phyloP scores from a whole-genome alignment of 257 asterid species.

The Penstemon barbatus region DNA sequence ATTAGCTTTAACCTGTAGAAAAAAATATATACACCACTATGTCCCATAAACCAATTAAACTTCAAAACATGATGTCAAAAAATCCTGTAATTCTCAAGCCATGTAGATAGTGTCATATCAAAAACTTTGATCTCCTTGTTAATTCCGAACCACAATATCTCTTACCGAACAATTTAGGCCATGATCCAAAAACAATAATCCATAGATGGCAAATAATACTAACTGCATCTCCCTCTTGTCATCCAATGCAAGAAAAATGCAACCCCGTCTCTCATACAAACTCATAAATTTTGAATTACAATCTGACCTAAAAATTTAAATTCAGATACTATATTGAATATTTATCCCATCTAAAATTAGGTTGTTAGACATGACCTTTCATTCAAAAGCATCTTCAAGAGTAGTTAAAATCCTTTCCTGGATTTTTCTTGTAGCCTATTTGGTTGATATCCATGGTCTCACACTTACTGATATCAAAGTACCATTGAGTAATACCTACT shows the following conservation, averaged over 20 bases:
- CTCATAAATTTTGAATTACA: neutral
- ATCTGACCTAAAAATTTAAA: neutral
- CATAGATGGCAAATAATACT: neutral
- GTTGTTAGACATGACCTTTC: neutral
- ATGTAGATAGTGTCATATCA: neutral
- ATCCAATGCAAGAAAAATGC: slow-evolving; percentile 9
- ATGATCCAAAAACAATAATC: neutral
- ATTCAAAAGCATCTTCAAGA: neutral
- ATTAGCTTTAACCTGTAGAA: neutral
- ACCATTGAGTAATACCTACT: no score
- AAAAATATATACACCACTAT: neutral
- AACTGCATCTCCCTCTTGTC: neutral
- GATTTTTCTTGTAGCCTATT: neutral
- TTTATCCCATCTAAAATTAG: no score
- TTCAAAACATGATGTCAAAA: neutral
- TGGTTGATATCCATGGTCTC: neutral
- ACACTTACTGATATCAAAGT: neutral
- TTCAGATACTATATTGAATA: no score
- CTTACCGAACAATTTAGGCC: neutral
- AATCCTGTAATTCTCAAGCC: neutral
- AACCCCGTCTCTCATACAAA: neutral
- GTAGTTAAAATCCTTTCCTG: neutral
- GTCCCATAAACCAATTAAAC: neutral
- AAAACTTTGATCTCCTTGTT: neutral
- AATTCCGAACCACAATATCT: neutral